phyloP scores from a whole-genome alignment of 2,329 filamentous ascomycete genomes.

The Trichoderma cornu-damae region DNA sequence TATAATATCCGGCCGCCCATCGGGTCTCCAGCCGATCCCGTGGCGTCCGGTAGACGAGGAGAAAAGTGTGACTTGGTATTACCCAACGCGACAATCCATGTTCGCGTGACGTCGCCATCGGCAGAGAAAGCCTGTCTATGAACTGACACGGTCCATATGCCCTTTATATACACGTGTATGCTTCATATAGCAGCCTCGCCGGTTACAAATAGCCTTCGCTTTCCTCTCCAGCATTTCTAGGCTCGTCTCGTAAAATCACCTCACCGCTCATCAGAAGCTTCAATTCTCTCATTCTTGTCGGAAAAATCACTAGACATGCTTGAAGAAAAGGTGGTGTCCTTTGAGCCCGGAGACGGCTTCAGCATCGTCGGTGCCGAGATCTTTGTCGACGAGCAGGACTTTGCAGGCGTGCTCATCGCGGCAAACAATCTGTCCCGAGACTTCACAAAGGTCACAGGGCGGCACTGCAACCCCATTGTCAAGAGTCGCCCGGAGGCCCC shows the following conservation, averaged over 20 bases:
- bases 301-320: slow-evolving; percentile 23
- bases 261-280: background rate
- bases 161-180: background rate
- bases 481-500: background rate
- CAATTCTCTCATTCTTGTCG: background rate
- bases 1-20: slow-evolving; percentile 3
- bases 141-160: background rate
- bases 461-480: slow-evolving; percentile 16
- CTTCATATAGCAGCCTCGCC: background rate
- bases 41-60: slow-evolving; percentile 17
- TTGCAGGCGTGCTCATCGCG: slow-evolving; percentile 32
- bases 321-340: slow-evolving; percentile 27
- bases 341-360: slow-evolving; percentile 24
- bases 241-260: background rate
- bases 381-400: slow-evolving; percentile 29
- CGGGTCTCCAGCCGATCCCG: slow-evolving; percentile 16
- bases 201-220: slow-evolving; percentile 1
- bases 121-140: background rate
- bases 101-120: slow-evolving; percentile 18
- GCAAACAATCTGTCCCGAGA: slow-evolving; percentile 30
- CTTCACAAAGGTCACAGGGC: slow-evolving; percentile 26
- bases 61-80: slow-evolving; percentile 6
- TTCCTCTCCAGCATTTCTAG: background rate
- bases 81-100: slow-evolving; percentile 2
- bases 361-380: slow-evolving; percentile 30